Base-by-base conservation (phyloP, 2,329 filamentous ascomycete genomes). In the Trichoderma sp. region DNA sequence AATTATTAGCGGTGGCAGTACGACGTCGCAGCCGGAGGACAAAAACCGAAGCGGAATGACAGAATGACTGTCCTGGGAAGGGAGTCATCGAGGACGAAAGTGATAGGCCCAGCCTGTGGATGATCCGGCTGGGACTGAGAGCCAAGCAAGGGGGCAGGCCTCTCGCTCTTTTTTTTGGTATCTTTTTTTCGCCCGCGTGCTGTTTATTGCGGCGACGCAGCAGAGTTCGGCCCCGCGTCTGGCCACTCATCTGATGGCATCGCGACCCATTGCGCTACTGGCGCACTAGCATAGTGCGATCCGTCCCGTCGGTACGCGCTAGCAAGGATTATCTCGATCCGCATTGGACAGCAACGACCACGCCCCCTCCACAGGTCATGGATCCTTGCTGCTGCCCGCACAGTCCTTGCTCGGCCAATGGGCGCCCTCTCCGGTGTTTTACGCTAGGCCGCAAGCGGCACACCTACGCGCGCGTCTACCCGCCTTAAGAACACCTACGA, bases 261-360 rank as follows among this genome's bases (percentile, higher is more conserved):
- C 70, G 70, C 26, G 69, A 60, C 68, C 72, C 70, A 73, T 43
- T 71, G 71, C 72, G 60, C 73, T 71, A 68, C 63, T 64, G 73
- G 73, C 75, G 70, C 72, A 60, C 73, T 72, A 68, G 63, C 65
- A 74, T 78, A 75, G 78, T 72, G 71, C 74, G 73, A 79, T 76
- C 79, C 79, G 78, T 73, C 72, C 72, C 79, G 75, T 73, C 79
- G 79, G 75, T 76, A 75, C 74, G 71, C 77, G 75, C 79, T 80
- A 80, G 76, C 46, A 73, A 56, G 71, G 73, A 49, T 13, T 5
- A 13, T 0, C 21, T 14, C 32, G 21, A 24, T 21, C 24, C 5
- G 10, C 46, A 76, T 77, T 77, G 75, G 76, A 14, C 51, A 2
- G 7, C 2, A 14, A 16, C 3, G 2, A 28, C 51, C 68, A 70